Evolutionary conservation across 805 yeast species (phyloP).

Genomic region (Debaryomyces prosopidis): DNA sequence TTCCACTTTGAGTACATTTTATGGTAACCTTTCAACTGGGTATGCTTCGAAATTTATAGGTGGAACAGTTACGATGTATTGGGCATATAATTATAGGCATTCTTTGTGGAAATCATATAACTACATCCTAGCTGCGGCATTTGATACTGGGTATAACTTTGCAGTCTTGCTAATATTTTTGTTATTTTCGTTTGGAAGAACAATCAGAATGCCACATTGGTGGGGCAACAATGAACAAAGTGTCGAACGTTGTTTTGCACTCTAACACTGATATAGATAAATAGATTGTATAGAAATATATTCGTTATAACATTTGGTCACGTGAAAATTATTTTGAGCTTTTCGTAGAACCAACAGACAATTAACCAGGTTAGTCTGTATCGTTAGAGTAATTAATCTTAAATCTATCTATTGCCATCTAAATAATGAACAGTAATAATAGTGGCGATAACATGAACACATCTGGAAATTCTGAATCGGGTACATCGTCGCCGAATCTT

Average conservation of each 20-base stretch:
- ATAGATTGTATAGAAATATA: too few relatives aligned
- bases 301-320: not conserved
- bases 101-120: conserved; percentile 44
- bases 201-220: conserved; percentile 41
- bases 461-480: not conserved
- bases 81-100: conserved; percentile 39
- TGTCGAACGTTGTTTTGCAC: conserved; percentile 50
- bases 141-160: conserved; percentile 51
- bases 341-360: not conserved
- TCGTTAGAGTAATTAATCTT: not conserved
- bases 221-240: conserved; percentile 49
- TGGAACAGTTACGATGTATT: conserved; percentile 50
- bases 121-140: conserved; percentile 51
- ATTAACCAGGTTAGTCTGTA: not conserved
- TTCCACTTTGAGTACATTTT: conserved; percentile 48
- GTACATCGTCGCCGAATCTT: not conserved
- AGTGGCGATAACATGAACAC: conserved; percentile 3
- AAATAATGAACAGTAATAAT: not conserved
- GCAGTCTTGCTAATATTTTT: conserved; percentile 41
- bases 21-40: conserved; percentile 52
- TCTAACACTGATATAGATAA: not conserved
- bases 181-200: conserved; percentile 24
- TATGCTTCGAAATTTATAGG: conserved; percentile 48
- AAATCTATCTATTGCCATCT: not conserved
- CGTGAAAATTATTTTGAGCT: not conserved